Conservation (phyloP, 768 basidiomycete genomes). For the Boletus rufocinnamomeus region DNA sequence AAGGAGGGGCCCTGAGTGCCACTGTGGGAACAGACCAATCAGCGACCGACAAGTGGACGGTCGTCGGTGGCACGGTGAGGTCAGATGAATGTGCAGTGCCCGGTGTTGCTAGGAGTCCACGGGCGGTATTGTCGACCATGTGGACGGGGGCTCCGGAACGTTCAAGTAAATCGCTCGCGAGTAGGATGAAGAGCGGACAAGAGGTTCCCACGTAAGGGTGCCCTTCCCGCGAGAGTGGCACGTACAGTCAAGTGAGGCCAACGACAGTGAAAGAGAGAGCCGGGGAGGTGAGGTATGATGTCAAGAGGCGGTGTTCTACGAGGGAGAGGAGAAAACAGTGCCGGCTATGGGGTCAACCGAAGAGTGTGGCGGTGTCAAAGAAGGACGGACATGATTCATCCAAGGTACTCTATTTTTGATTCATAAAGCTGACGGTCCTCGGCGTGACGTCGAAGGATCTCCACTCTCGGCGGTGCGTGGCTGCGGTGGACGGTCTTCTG, state of each 20-base stretch:
- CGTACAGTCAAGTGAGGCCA: background rate
- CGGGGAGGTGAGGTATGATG: background rate
- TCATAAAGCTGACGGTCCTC: no score
- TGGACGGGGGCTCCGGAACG: no score
- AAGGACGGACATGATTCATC: background rate
- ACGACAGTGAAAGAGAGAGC: background rate
- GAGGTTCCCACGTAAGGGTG: background rate
- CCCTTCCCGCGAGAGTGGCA: background rate
- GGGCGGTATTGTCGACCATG: background rate
- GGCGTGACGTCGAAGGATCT: background rate
- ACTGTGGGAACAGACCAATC: no score
- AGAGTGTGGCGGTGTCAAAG: constrained; percentile 3
- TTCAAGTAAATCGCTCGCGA: background rate
- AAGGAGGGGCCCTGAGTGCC: no score
- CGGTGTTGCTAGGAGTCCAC: background rate
- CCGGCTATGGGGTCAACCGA: constrained; percentile 6
- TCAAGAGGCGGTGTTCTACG: background rate
- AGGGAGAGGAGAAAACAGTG: background rate
- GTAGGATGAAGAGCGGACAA: no score
- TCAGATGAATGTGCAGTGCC: background rate
- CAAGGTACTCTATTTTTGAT: background rate
- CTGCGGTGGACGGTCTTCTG: no score
- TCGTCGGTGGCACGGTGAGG: no score
- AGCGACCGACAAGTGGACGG: no score
- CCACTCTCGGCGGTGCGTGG: background rate